Evolutionary conservation across 2,329 filamentous ascomycete species (phyloP), one percentile per base, ranked within the genome.

Genomic region (Ophiosphaerella herpotricha): DNA sequence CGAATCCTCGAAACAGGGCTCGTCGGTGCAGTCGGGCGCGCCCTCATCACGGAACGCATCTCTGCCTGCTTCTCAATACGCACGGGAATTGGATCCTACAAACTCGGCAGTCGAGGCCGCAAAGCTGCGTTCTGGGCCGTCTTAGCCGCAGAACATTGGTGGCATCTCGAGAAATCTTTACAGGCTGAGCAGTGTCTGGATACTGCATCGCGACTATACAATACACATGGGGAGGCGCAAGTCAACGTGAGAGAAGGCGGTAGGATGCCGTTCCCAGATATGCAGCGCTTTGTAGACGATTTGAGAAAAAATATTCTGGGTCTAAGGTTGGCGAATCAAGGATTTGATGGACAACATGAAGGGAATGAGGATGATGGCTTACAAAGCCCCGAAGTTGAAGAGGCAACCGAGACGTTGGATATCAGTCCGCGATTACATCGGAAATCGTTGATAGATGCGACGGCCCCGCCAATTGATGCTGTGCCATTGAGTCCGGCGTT

Each of bases 91-190:
- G 86, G 87, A 1, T 83, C 82, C 7, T 82, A 85, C 52, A 77
- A 78, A 33, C 89, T 86, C 80, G 91, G 92, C 13, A 81, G 82
- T 7, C 82, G 93, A 54, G 82, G 82, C 52, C 82, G 94, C 41
- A 99, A 97, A 77, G 89, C 92, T 2, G 94, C 90, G 0, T 83
- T 96, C 57, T 99, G 92, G 92, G 88, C 87, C 58, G 81, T 94
- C 18, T 80, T 96, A 34, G 88, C 90, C 1, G 87, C 91, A 0
- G 89, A 96, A 63, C 82, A 86, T 1, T 99, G 94, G 94, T 79
- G 93, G 46, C 82, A 82, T 43, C 83, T 92, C 55, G 85, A 83
- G 31, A 92, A 93, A 66, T 85, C 85, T 45, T 83, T 88, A 12
- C 89, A 95, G 66, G 89, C 91, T 1, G 89, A 90, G 58, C 82